phyloP scores from a whole-genome alignment of 169 alveolate species.

The Eimeria zaria region DNA sequence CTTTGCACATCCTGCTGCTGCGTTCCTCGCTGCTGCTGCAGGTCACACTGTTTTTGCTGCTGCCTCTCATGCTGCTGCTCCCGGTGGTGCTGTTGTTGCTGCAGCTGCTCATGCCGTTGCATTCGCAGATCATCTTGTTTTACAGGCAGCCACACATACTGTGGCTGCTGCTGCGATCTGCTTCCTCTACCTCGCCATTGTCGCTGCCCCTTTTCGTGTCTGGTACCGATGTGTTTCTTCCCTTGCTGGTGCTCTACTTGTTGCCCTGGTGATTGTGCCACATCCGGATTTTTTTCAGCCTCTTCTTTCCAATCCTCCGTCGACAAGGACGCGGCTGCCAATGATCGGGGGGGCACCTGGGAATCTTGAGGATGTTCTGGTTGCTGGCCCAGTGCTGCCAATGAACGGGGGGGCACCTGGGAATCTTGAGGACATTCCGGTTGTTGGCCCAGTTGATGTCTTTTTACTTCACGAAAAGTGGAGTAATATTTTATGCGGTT shows the following conservation, averaged over 20 bases:
- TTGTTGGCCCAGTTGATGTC: neutral
- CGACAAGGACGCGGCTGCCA: neutral
- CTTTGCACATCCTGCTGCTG: neutral
- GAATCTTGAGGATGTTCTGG: neutral
- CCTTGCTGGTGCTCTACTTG: neutral
- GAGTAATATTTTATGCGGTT: neutral
- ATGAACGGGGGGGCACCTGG: too few relatives aligned
- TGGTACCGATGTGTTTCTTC: neutral
- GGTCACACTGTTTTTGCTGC: neutral
- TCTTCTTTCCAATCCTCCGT: neutral
- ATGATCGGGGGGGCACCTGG: neutral
- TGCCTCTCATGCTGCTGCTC: neutral
- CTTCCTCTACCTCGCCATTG: neutral
- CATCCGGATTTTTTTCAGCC: neutral
- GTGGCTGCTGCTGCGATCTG: neutral
- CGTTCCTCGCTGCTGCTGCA: neutral
- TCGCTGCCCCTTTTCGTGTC: neutral
- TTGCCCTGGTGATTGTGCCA: neutral
- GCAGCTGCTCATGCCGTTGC: neutral
- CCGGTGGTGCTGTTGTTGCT: neutral
- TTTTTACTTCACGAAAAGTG: neutral
- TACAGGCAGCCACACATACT: conserved; percentile 30
- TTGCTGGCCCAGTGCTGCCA: too few relatives aligned
- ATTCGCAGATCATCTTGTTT: neutral
- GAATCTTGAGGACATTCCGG: too few relatives aligned